These are phyloP conservation scores for Thermothelomyces thermophilus DNA, from an alignment of 2,329 filamentous ascomycete genomes.

Conservation along the genomic window DNA sequence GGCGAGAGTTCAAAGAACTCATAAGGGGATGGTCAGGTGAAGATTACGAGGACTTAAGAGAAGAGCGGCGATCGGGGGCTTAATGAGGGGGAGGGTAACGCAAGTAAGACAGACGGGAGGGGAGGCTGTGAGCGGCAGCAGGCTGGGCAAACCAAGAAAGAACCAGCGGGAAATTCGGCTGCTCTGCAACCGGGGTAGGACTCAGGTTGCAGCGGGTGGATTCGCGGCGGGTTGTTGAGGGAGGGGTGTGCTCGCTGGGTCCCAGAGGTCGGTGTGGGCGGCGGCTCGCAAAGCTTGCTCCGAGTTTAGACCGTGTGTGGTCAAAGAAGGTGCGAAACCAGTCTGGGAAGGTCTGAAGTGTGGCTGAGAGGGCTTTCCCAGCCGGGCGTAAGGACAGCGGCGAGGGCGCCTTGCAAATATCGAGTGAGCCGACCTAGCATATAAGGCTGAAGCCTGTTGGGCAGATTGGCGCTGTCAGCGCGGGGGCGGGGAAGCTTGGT, in stretches of 20 bases:
- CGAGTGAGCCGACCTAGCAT: slow-evolving; percentile 1
- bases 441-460: slow-evolving; percentile 21
- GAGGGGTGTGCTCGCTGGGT: slow-evolving; percentile 4
- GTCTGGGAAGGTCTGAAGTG: slow-evolving; percentile 2
- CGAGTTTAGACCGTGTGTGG: neutral
- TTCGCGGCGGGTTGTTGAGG: slow-evolving; percentile 7
- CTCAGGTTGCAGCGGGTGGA: slow-evolving; percentile 16
- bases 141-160: slow-evolving; percentile 18
- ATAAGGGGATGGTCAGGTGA: slow-evolving; percentile 40
- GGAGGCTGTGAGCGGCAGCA: slow-evolving; percentile 24
- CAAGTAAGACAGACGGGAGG: slow-evolving; percentile 22
- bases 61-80: slow-evolving; percentile 24
- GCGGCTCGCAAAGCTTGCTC: slow-evolving; percentile 16
- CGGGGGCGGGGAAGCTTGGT: neutral
- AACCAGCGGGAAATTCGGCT: slow-evolving; percentile 20
- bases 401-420: slow-evolving; percentile 18
- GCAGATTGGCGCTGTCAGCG: slow-evolving; percentile 10
- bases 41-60: slow-evolving; percentile 28
- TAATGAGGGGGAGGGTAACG: slow-evolving; percentile 9
- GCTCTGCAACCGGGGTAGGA: slow-evolving; percentile 15
- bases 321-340: slow-evolving; percentile 4
- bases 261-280: slow-evolving; percentile 1
- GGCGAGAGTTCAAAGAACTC: slow-evolving; percentile 74
- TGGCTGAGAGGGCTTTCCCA: slow-evolving; percentile 22
- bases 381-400: slow-evolving; percentile 1